phyloP scores from a whole-genome alignment of 345 rosid species.

The Turritis glabra region DNA sequence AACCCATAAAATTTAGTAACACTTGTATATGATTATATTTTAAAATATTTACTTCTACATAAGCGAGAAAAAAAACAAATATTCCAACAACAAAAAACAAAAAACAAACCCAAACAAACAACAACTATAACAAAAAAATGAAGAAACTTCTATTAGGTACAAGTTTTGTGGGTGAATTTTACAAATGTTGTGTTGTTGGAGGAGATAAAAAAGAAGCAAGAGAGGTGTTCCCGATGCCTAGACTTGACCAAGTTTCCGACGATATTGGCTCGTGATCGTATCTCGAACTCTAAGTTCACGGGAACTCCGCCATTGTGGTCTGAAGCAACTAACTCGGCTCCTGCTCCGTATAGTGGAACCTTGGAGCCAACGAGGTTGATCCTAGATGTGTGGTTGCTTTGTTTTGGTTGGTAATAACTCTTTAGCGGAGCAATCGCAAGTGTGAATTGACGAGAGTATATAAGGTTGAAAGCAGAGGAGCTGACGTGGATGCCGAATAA shows the following conservation, averaged over 20 bases:
- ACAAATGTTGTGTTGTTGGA: conserved; percentile 10
- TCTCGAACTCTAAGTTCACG: conserved; percentile 54
- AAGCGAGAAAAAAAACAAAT: too few species aligned
- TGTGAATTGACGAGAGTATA: conserved; percentile 50
- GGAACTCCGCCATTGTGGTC: conserved; percentile 51
- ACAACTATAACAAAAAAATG: neutral
- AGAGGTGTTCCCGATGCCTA: conserved; percentile 45
- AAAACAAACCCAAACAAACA: too few species aligned
- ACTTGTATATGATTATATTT: too few species aligned
- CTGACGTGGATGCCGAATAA: conserved; percentile 79
- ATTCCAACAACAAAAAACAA: too few species aligned
- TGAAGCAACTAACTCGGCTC: conserved; percentile 51
- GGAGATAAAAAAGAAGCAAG: conserved; percentile 45
- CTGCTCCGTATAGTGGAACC: conserved; percentile 83
- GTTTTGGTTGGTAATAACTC: conserved; percentile 73
- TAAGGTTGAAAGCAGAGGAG: conserved; percentile 54
- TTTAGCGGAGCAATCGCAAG: conserved; percentile 63
- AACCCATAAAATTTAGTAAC: too few species aligned
- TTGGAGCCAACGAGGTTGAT: conserved; percentile 56
- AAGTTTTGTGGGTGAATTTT: conserved; percentile 21
- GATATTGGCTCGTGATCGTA: conserved; percentile 58
- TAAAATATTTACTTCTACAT: too few species aligned
- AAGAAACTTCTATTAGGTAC: conserved; percentile 12
- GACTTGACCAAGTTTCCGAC: conserved; percentile 75
- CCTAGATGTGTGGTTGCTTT: conserved; percentile 50